phyloP scores from a whole-genome alignment of 805 yeast species.

The Peterozyma xylosa region DNA sequence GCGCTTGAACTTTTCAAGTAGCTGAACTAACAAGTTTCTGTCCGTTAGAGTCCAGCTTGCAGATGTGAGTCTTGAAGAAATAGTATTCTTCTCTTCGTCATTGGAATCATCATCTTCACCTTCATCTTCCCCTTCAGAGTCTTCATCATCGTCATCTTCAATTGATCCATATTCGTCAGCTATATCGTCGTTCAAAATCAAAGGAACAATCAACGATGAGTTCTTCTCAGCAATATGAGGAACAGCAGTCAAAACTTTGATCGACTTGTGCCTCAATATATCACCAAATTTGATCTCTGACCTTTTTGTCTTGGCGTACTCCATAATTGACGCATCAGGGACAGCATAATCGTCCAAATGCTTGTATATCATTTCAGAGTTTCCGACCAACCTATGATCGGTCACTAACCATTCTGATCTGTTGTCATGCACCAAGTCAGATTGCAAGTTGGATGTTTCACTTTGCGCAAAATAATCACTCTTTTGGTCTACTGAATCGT shows the following conservation, averaged over 20 bases:
- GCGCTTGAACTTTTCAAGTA: constrained; percentile 59
- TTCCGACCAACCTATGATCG: constrained; percentile 36
- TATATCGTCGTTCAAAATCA: constrained; percentile 33
- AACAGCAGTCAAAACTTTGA: constrained; percentile 48
- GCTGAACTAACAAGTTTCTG: constrained; percentile 46
- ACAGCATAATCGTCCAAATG: constrained; percentile 25
- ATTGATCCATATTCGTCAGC: constrained; percentile 23
- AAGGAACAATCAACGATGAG: constrained; percentile 48
- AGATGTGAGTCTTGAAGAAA: not conserved
- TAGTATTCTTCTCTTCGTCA: not conserved
- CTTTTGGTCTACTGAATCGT: constrained; percentile 10
- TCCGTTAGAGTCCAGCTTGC: constrained; percentile 42
- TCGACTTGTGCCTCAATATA: constrained; percentile 44
- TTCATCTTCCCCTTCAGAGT: constrained; percentile 13
- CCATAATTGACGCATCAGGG: constrained; percentile 28
- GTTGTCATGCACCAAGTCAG: not conserved
- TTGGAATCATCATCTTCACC: constrained; percentile 12
- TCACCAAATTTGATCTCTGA: constrained; percentile 31
- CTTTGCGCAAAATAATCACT: constrained; percentile 12
- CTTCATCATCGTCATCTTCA: constrained; percentile 8
- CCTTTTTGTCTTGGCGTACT: constrained; percentile 25
- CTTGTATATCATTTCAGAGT: constrained; percentile 21
- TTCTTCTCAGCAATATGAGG: constrained; percentile 67
- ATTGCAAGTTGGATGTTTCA: constrained; percentile 9
- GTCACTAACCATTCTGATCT: constrained; percentile 31